Base-by-base conservation (phyloP, 345 rosid species). In the Populus nigra region DNA sequence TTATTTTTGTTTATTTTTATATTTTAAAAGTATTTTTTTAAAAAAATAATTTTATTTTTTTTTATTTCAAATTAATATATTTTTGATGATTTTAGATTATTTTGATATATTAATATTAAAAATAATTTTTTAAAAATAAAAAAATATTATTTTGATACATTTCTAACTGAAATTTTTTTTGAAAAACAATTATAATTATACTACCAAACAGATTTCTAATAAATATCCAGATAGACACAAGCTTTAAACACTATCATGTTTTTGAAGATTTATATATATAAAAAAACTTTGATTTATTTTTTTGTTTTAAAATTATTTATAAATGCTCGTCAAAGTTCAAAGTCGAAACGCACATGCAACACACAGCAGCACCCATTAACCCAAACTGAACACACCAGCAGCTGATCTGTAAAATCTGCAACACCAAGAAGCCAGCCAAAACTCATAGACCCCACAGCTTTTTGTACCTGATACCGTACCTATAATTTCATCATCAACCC, bases 391-490 rank as follows among this genome's bases (percentile, higher is more conserved):
- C 5, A 59, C 29, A 59, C 29, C 63, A 53, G n/a, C n/a, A 18
- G n/a, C n/a, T 18, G 63, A 23, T 59, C 63, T 59, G 63, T n/a
- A 59, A 27, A 59, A 1, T 13, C 63, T n/a, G 13, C 63, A 59
- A 59, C 29, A 4, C 13, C 27, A 66, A 66, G n/a, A 29, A 33
- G 5, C 57, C 12, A 11, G 9, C 74, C 36, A 72, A 72, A 72
- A 5, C 35, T 29, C 1, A 71, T 74, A 80, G 78, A 73, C 80
- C 84, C 80, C 25, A 75, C 67, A 1, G 0, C 2, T 47, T 45
- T 53, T 57, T 59, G 50, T 20, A 77, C 78, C 47, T 11, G 8
- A 38, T 50, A 68, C 82, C 79, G 75, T 74, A 61, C 77, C 68
- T 65, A 38, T 71, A 43, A 20, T 1, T 17, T 57, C 65, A 20